These are phyloP conservation scores for Alternaria rosae DNA, from an alignment of 2,329 filamentous ascomycete species.

Conservation along the genomic window DNA sequence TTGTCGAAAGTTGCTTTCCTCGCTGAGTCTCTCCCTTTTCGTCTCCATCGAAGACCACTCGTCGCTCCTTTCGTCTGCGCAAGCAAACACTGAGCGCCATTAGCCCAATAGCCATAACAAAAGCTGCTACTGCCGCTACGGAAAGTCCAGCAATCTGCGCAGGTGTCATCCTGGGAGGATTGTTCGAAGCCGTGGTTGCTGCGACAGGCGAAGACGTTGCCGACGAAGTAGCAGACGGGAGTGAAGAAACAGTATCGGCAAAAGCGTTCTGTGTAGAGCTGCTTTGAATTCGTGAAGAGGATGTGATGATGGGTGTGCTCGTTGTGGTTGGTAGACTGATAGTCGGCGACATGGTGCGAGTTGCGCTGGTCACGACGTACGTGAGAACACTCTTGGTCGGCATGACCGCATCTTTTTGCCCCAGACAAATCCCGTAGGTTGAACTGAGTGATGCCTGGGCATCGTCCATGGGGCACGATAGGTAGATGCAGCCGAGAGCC, in stretches of 20 bases:
- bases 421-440: slow-evolving; percentile 48
- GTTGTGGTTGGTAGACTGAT: slow-evolving; percentile 17
- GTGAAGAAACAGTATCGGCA: slow-evolving; percentile 34
- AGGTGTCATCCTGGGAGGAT: slow-evolving; percentile 41
- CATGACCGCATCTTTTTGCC: slow-evolving; percentile 43
- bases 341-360: slow-evolving; percentile 24
- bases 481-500: slow-evolving; percentile 48
- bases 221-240: slow-evolving; percentile 34
- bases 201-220: slow-evolving; percentile 20
- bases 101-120: slow-evolving; percentile 49
- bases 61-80: slow-evolving; percentile 43
- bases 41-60: slow-evolving; percentile 25
- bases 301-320: slow-evolving; percentile 19
- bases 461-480: slow-evolving; percentile 39
- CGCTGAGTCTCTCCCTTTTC: slow-evolving; percentile 27
- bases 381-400: slow-evolving; percentile 47
- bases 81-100: slow-evolving; percentile 49
- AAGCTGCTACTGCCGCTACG: slow-evolving; percentile 47
- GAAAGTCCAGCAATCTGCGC: slow-evolving; percentile 50
- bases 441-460: slow-evolving; percentile 22
- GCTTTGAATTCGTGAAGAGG: slow-evolving; percentile 15
- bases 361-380: slow-evolving; percentile 30
- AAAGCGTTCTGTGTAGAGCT: slow-evolving; percentile 32
- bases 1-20: slow-evolving; percentile 25
- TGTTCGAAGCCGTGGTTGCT: slow-evolving; percentile 19